Conservation (phyloP, 2,329 filamentous ascomycete species). For the Tolypocladium cylindrosporum region DNA sequence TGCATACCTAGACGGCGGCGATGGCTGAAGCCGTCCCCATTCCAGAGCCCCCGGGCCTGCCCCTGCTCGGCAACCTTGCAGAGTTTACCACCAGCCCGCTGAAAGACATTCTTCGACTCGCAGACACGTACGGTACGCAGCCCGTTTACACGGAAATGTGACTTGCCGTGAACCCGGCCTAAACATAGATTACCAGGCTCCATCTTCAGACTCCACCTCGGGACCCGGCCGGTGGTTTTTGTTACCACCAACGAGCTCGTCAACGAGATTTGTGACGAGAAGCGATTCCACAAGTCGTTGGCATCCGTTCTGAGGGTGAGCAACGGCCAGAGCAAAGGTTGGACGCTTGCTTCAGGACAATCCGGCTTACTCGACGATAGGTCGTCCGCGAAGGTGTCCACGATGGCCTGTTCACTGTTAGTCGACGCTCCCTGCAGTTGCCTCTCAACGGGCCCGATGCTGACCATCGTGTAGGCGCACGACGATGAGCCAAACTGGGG, state of each 20-base stretch:
- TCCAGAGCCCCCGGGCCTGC: slow-evolving; percentile 53
- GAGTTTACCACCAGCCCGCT: slow-evolving; percentile 53
- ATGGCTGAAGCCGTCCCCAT: slow-evolving; percentile 37
- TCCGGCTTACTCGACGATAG: slow-evolving; percentile 7
- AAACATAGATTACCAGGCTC: slow-evolving; percentile 30
- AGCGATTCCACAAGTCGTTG: slow-evolving; percentile 52
- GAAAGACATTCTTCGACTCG: slow-evolving; percentile 43
- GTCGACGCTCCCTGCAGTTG: slow-evolving; percentile 3
- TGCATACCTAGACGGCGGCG: neutral
- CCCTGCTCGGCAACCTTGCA: slow-evolving; percentile 54
- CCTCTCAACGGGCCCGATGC: neutral
- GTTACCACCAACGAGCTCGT: slow-evolving; percentile 44
- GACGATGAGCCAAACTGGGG: slow-evolving; percentile 52
- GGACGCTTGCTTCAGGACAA: neutral
- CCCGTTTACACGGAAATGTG: neutral
- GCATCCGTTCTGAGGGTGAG: slow-evolving; percentile 32
- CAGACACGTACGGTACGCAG: slow-evolving; percentile 54
- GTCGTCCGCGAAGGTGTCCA: slow-evolving; percentile 50
- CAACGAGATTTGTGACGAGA: slow-evolving; percentile 56
- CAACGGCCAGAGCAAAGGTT: neutral
- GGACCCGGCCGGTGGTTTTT: slow-evolving; percentile 37
- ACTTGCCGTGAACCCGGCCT: neutral
- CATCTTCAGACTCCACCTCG: slow-evolving; percentile 48
- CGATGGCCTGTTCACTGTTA: slow-evolving; percentile 58
- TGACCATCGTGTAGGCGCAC: slow-evolving; percentile 23